phyloP scores from a whole-genome alignment of 2,329 filamentous ascomycete species.

The Cryphonectria naterciae region DNA sequence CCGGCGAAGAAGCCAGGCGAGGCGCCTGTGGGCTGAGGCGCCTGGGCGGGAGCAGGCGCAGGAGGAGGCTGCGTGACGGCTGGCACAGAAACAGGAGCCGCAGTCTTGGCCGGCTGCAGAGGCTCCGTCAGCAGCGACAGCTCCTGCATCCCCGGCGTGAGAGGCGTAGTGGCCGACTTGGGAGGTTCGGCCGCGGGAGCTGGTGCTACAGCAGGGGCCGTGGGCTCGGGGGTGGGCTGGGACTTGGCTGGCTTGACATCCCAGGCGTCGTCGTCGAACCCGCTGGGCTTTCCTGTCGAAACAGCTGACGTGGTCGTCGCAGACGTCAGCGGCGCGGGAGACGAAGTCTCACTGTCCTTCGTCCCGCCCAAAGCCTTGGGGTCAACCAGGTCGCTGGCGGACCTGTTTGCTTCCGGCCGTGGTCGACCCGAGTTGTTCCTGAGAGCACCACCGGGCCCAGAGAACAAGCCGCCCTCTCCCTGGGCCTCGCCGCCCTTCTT shows the following conservation, averaged over 20 bases:
- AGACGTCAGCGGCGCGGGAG: constrained; percentile 33
- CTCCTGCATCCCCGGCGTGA: constrained; percentile 71
- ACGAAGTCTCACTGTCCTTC: constrained; percentile 49
- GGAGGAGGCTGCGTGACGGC: constrained; percentile 40
- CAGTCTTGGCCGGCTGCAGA: constrained; percentile 54
- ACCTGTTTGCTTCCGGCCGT: constrained; percentile 82
- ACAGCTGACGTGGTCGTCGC: constrained; percentile 31
- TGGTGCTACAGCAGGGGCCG: constrained; percentile 44
- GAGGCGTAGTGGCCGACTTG: constrained; percentile 44
- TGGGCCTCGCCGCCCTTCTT: constrained; percentile 60
- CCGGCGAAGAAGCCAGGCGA: constrained; percentile 62
- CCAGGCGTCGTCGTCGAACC: constrained; percentile 98
- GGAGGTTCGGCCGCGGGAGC: constrained; percentile 43
- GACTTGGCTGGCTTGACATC: constrained; percentile 84
- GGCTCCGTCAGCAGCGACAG: constrained; percentile 58
- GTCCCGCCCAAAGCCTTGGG: constrained; percentile 79
- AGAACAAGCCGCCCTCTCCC: constrained; percentile 72
- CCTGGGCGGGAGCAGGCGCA: constrained; percentile 41
- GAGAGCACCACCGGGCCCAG: constrained; percentile 86
- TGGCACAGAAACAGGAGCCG: constrained; percentile 39
- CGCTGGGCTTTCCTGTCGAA: constrained; percentile 43
- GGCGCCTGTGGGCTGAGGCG: constrained; percentile 55
- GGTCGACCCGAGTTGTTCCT: constrained; percentile 95
- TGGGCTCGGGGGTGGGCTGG: constrained; percentile 36
- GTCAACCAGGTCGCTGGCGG: constrained; percentile 85